phyloP scores from a whole-genome alignment of 345 rosid genomes.

The Atalantia buxifolia region DNA sequence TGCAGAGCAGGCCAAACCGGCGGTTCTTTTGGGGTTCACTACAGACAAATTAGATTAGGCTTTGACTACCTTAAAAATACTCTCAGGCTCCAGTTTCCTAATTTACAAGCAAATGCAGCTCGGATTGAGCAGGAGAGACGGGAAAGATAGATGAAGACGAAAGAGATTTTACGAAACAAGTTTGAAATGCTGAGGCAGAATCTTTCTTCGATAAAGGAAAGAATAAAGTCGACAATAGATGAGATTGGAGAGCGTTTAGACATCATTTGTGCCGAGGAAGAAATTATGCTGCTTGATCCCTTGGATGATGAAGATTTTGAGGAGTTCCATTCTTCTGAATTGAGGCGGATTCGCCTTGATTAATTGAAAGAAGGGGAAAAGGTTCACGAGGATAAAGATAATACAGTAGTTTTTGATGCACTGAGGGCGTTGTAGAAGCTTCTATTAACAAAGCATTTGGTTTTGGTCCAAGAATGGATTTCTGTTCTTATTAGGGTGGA shows the following conservation, averaged over 20 bases:
- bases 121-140: slow-evolving; percentile 68
- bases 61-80: slow-evolving; percentile 85
- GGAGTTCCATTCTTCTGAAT: slow-evolving; percentile 67
- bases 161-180: slow-evolving; percentile 58
- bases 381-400: slow-evolving; percentile 69
- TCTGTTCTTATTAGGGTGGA: slow-evolving; percentile 75
- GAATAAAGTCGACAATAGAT: slow-evolving; percentile 51
- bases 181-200: slow-evolving; percentile 46
- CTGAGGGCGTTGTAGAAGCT: slow-evolving; percentile 79
- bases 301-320: slow-evolving; percentile 68
- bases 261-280: slow-evolving; percentile 54
- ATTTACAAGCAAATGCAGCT: slow-evolving; percentile 74
- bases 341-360: slow-evolving; percentile 69
- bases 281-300: slow-evolving; percentile 31
- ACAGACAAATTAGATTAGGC: slow-evolving; percentile 81
- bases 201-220: slow-evolving; percentile 44
- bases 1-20: neutral
- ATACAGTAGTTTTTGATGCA: slow-evolving; percentile 79
- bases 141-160: slow-evolving; percentile 63
- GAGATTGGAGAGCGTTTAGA: slow-evolving; percentile 70
- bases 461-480: slow-evolving; percentile 69
- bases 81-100: slow-evolving; percentile 76
- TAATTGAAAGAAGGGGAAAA: slow-evolving; percentile 72
- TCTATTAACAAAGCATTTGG: slow-evolving; percentile 65
- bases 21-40: slow-evolving; percentile 66